Base-by-base conservation (phyloP, 352 stramenopile genomes). In the Globisporangium echinulatum region DNA sequence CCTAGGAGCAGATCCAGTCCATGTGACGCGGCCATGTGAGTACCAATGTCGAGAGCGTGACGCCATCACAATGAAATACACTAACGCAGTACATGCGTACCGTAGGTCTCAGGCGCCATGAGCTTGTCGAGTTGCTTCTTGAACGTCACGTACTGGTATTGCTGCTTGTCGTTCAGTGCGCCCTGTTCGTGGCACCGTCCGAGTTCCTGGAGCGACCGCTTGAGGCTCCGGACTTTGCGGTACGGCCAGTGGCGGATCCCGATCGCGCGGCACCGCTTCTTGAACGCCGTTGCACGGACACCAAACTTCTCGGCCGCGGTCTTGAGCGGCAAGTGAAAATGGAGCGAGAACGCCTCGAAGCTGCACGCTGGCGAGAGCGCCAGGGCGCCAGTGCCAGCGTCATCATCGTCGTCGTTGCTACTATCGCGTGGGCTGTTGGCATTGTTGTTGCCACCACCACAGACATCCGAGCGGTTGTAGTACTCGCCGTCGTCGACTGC, bases 231-330 rank as follows among this genome's bases (percentile, higher is more conserved):
- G 40, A 90, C 80, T 56, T 90, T 90, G 37, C 77, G 73, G 58
- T 87, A 87, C 50, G 79, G 77, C 79, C 77, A 89, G 65, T 89
- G 77, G 8, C 81, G 76, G 61, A 87, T 86, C 36, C 78, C 80
- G 52, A 89, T 89, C 25, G 77, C 76, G 8, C 80, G 73, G 61
- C 80, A 88, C 39, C 77, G 70, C 59, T 90, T 90, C 67, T 90
- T 88, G 71, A 89, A 89, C 40, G 79, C 79, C 9, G 79, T 89
- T n/a, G 79, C 79, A 7, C 79, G 77, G n/a, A 89, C 79, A 14
- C 79, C 79, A 61, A 89, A 89, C 65, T 89, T 87, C 61, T 89
- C 79, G 38, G 79, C 79, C 14, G 79, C 79, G 11, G 71, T 68
- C 61, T 89, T 89, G 19, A 89, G 71, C 15, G 79, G 79, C 52